phyloP scores from a whole-genome alignment of 2,329 filamentous ascomycete species.

The Fusarium buharicum region DNA sequence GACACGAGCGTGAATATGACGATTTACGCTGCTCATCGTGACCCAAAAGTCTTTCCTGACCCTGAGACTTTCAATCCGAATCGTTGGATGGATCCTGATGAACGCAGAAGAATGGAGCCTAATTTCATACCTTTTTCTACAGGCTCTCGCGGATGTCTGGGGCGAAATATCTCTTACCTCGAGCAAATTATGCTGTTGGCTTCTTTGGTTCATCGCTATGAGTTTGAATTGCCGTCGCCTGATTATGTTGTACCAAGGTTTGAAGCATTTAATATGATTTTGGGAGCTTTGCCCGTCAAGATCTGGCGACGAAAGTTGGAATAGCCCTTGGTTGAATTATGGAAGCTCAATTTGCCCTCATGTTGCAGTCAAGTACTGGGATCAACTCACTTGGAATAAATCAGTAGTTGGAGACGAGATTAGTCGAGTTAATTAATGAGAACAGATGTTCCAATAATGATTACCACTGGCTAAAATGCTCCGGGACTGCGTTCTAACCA shows the following conservation, averaged over 20 bases:
- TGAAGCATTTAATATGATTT: constrained; percentile 31
- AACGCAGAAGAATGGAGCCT: constrained; percentile 49
- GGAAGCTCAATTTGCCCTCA: too few relatives aligned
- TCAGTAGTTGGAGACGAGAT: too few relatives aligned
- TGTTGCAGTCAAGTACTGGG: too few relatives aligned
- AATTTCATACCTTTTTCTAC: constrained; percentile 55
- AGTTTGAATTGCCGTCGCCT: constrained; percentile 48
- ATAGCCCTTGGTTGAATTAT: too few relatives aligned
- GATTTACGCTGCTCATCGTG: constrained; percentile 51
- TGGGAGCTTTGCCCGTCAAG: constrained; percentile 31
- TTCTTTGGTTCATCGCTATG: constrained; percentile 54
- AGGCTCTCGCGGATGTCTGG: constrained; percentile 54
- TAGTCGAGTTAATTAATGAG: too few relatives aligned
- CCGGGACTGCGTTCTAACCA: too few relatives aligned
- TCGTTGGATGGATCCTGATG: constrained; percentile 50
- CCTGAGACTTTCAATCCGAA: constrained; percentile 53
- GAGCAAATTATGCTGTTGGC: constrained; percentile 58
- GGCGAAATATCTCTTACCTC: constrained; percentile 53
- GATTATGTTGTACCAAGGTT: too few relatives aligned
- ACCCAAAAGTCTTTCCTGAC: constrained; percentile 53
- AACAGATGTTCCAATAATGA: too few relatives aligned
- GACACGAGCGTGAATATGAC: constrained; percentile 54
- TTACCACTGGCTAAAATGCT: too few relatives aligned
- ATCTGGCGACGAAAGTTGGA: constrained; percentile 27
- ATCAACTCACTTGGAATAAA: too few relatives aligned